Base-by-base conservation (phyloP, 2,329 filamentous ascomycete species). In the Monosporascus sp. region DNA sequence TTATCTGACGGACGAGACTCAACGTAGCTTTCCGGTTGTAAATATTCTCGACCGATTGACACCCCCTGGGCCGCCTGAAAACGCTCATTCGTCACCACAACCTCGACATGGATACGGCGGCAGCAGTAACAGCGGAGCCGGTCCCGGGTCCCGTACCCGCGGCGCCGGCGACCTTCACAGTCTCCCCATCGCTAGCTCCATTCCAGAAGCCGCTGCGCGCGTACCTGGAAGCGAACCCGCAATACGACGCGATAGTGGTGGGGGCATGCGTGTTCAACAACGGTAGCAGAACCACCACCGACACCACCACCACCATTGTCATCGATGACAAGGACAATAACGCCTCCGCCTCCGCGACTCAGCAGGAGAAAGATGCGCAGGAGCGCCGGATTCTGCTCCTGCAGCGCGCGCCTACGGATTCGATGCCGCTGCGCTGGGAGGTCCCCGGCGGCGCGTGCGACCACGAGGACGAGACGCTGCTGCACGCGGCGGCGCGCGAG, bases 391-490 rank as follows among this genome's bases (percentile, higher is more conserved):
- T 74, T n/a, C 66, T 74, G n/a, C 60, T 75, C 2, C 56, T 75
- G 5, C 72, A 74, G 57, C 70, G 72, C 49, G 69, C 71, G 16
- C 56, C 65, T 7, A 60, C 62, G 50, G 71, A 73, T 54, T 68
- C 62, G 4, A 60, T 68, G 54, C 73, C 74, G 5, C 52, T 65
- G 48, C 58, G 57, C 17, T 76, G 74, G 74, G 74, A 76, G 60
- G 55, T 70, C 14, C 74, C 74, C 0, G 74, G 74, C 11, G 74
- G 74, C 22, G 65, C 63, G 4, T 65, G 65, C 50, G 73, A 76
- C 51, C 51, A 55, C 16, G 65, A 68, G 5, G 74, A 76, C 52
- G 49, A 56, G 48, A 71, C 61, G 11, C 64, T 76, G 49, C 61
- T 76, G 35, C 63, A 73, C 53, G 67, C 62, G 6, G 65, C 65